Percentiles rank a stretch among this genome's conserved stretches.
Conservation (phyloP, 1,284 basidiomycete genomes). For the Amylostereum chailletii region DNA sequence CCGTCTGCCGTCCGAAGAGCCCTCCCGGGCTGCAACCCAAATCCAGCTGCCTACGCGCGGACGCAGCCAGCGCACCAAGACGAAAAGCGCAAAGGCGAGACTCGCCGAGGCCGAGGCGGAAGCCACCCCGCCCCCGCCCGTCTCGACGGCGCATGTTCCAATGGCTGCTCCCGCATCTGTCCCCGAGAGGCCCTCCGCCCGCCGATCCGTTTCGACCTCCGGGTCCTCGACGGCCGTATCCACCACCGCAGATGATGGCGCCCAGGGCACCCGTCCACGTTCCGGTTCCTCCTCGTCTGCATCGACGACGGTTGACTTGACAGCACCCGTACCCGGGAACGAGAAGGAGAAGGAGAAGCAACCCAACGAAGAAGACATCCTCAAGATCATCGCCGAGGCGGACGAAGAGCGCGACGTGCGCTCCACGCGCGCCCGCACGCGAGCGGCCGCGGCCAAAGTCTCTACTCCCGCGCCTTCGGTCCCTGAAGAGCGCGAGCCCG, state of each 20-base stretch:
- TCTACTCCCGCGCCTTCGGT: too few species aligned
- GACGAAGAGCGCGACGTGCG: not conserved
- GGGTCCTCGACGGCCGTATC: not conserved
- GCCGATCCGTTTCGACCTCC: not conserved
- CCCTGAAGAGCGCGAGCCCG: too few species aligned
- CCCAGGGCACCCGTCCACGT: not conserved
- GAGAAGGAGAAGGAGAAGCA: not conserved
- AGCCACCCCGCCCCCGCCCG: too few species aligned
- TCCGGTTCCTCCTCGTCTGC: not conserved
- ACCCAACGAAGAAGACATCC: not conserved
- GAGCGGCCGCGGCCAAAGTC: not conserved
- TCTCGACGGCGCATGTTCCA: too few species aligned
- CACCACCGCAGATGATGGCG: not conserved
- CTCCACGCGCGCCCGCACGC: not conserved
- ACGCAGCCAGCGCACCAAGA: not conserved
- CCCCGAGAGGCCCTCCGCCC: not conserved
- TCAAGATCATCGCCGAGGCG: not conserved
- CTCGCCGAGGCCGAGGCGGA: not conserved
- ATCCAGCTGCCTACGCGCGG: not conserved
- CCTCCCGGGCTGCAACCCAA: not conserved
- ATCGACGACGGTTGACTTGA: not conserved
- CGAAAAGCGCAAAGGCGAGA: not conserved
- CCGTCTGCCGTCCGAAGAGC: slow-evolving; percentile 7
- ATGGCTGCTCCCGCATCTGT: not conserved
- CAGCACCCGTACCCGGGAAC: not conserved